A percentile compares a stretch with the other conserved stretches of the same genome.
Evolutionary conservation across 2,329 filamentous ascomycete species (phyloP).

Genomic region (Raffaelea ambrosiae): DNA sequence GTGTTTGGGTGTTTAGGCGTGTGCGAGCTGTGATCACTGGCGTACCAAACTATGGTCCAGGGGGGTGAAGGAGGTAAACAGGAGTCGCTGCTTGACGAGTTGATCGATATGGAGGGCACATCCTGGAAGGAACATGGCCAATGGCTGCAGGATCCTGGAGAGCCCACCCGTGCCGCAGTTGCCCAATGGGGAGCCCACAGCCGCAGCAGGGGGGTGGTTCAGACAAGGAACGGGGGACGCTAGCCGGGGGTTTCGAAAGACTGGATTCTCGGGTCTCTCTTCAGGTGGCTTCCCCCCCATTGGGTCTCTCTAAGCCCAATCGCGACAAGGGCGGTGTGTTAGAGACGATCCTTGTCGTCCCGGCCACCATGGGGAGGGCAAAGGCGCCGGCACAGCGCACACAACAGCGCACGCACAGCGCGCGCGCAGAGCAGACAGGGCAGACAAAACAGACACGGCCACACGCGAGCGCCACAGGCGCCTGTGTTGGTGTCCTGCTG

Average conservation of each 20-base stretch:
- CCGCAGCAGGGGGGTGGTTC: conserved; percentile 17
- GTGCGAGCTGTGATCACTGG: too few species aligned
- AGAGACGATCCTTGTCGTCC: neutral
- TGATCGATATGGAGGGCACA: neutral
- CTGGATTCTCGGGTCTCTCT: conserved; percentile 10
- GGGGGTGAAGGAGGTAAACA: neutral
- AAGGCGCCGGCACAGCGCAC: too few species aligned
- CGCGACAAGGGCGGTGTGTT: conserved; percentile 11
- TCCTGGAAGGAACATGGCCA: conserved; percentile 30
- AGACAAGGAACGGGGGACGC: conserved; percentile 5
- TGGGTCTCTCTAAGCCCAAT: conserved; percentile 9
- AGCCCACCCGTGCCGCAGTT: conserved; percentile 29
- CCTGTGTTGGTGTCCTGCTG: neutral
- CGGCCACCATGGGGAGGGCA: too few species aligned
- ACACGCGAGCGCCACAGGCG: neutral
- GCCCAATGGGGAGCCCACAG: conserved; percentile 43
- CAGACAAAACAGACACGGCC: too few species aligned
- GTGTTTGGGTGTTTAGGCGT: neutral
- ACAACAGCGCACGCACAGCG: too few species aligned
- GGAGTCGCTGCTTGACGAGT: neutral
- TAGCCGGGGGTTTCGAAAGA: conserved; percentile 13
- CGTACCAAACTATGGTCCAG: neutral
- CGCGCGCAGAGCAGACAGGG: too few species aligned
- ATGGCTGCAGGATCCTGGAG: conserved; percentile 31
- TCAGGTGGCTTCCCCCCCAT: neutral